A percentile compares a stretch with the other conserved stretches of the same genome.
These are phyloP conservation scores for Dalechampia spathulata DNA, from an alignment of 441 rosid genomes.

Conservation along the genomic window DNA sequence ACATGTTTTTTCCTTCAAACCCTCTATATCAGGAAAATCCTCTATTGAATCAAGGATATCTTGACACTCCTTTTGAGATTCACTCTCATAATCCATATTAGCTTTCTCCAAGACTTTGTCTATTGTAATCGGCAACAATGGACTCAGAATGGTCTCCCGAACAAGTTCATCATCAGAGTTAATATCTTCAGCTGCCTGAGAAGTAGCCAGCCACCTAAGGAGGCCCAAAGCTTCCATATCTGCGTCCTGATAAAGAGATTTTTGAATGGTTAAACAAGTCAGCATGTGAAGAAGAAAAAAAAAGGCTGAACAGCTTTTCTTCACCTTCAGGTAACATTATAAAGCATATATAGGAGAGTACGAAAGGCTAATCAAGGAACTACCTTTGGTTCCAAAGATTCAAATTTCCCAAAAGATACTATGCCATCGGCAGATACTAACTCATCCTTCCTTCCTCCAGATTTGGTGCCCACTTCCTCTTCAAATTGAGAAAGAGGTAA, in stretches of 20 bases:
- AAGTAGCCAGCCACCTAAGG: conserved; percentile 88
- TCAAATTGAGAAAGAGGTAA: conserved; percentile 20
- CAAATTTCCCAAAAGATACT: conserved; percentile 23
- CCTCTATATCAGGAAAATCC: conserved; percentile 38
- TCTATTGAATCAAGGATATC: conserved; percentile 93
- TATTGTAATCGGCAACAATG: conserved; percentile 61
- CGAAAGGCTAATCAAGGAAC: conserved; percentile 1
- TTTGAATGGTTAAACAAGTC: conserved; percentile 2
- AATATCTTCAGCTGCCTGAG: conserved; percentile 89
- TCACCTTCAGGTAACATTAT: background rate
- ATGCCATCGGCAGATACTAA: conserved; percentile 16
- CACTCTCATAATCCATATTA: conserved; percentile 64
- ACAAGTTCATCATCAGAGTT: conserved; percentile 96
- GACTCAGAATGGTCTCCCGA: conserved; percentile 73
- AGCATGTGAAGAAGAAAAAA: conserved; percentile 1
- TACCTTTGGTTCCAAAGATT: conserved; percentile 34
- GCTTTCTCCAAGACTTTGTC: conserved; percentile 81
- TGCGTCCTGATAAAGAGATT: conserved; percentile 35
- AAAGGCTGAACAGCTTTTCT: conserved; percentile 4
- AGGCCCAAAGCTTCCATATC: conserved; percentile 77
- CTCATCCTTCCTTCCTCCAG: conserved; percentile 23
- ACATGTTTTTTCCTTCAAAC: conserved; percentile 33
- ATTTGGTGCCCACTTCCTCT: conserved; percentile 20
- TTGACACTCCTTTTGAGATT: conserved; percentile 92
- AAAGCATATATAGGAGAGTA: background rate